Conservation (phyloP, 257 asterid genomes). For the Solanum rostratum region DNA sequence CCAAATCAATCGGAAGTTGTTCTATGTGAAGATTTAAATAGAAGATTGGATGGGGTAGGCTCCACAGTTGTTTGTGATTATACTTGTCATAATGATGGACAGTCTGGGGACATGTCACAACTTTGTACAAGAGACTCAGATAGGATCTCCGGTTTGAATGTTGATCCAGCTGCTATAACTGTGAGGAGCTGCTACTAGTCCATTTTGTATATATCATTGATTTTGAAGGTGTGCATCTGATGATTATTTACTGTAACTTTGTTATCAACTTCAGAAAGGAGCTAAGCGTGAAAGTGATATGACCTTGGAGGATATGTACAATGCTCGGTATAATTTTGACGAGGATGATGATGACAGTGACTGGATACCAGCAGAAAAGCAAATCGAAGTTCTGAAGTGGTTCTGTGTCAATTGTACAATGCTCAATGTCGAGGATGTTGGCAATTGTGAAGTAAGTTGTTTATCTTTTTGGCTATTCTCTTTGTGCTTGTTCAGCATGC, state of each 20-base stretch:
- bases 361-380: conserved; percentile 40
- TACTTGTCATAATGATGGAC: conserved; percentile 1
- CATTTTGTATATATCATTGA: not conserved
- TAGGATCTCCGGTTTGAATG: not conserved
- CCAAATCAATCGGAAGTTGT: conserved; percentile 17
- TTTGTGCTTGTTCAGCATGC: not conserved
- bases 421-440: conserved; percentile 44
- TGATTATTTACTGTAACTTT: not conserved
- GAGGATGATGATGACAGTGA: conserved; percentile 74
- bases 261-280: conserved; percentile 35
- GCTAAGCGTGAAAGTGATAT: conserved; percentile 37
- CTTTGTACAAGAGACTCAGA: conserved; percentile 5
- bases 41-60: conserved; percentile 7
- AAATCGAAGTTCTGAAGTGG: conserved; percentile 52
- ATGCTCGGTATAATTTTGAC: conserved; percentile 35
- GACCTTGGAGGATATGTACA: conserved; percentile 70
- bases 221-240: not conserved
- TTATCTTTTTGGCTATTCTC: not conserved
- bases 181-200: conserved; percentile 3
- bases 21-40: conserved; percentile 5
- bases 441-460: conserved; percentile 54
- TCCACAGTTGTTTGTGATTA: conserved; percentile 16
- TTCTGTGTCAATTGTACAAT: conserved; percentile 88
- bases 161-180: conserved; percentile 2
- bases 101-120: conserved; percentile 3